phyloP scores from a whole-genome alignment of 768 basidiomycete genomes.

The Termitomyces eurrhizus region DNA sequence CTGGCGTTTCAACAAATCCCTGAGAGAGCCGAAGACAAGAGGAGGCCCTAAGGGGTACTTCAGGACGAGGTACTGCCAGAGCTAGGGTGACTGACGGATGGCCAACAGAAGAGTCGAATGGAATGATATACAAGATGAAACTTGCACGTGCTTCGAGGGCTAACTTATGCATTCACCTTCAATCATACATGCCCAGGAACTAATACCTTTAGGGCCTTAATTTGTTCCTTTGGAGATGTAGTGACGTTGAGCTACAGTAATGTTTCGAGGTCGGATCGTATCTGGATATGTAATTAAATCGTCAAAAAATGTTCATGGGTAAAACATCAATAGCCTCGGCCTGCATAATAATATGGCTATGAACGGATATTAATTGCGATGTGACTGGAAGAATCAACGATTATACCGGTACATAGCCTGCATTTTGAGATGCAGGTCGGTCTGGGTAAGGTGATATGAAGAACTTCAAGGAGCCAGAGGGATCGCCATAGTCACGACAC shows the following conservation, averaged over 20 bases:
- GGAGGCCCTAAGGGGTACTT: neutral
- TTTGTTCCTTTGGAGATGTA: neutral
- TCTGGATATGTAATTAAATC: neutral
- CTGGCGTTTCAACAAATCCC: neutral
- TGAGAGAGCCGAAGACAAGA: neutral
- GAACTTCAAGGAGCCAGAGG: constrained; percentile 47
- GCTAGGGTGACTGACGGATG: neutral
- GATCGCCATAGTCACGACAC: constrained; percentile 41
- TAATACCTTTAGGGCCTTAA: constrained; percentile 3
- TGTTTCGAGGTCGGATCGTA: neutral
- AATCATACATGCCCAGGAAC: constrained; percentile 16
- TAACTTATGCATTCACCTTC: constrained; percentile 18
- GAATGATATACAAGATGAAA: neutral
- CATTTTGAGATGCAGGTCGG: constrained; percentile 27
- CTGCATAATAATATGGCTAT: constrained; percentile 11
- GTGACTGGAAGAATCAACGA: neutral
- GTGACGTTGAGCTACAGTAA: neutral
- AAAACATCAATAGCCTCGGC: constrained; percentile 9
- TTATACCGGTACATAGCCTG: constrained; percentile 17
- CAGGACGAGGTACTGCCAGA: neutral
- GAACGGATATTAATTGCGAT: neutral
- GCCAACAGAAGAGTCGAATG: constrained; percentile 8
- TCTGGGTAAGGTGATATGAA: constrained; percentile 46
- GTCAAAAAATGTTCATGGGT: neutral
- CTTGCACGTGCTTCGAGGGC: constrained; percentile 3